These are phyloP conservation scores for Blastobotrys proliferans DNA, from an alignment of 1,139 yeast species.

Conservation along the genomic window DNA sequence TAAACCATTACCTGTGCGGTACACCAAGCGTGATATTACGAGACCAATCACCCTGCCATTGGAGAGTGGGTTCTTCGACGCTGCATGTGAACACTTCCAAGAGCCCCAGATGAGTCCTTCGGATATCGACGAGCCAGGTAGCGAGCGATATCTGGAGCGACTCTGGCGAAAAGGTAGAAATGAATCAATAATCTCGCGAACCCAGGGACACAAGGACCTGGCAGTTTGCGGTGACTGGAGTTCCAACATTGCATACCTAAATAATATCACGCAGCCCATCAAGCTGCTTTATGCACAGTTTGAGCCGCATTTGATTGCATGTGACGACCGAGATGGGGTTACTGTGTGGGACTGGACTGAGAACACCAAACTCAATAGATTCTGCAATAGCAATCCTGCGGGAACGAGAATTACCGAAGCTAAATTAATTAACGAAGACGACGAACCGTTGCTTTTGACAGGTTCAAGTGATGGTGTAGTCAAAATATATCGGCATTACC, in stretches of 20 bases:
- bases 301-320: slow-evolving; percentile 75
- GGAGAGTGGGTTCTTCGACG: slow-evolving; percentile 75
- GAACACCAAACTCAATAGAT: slow-evolving; percentile 54
- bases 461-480: slow-evolving; percentile 95
- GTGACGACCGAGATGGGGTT: slow-evolving; percentile 81
- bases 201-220: slow-evolving; percentile 83
- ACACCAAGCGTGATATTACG: slow-evolving; percentile 19
- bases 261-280: slow-evolving; percentile 77
- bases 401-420: slow-evolving; percentile 88
- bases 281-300: slow-evolving; percentile 81
- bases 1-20: slow-evolving; percentile 32
- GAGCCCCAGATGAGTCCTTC: slow-evolving; percentile 91
- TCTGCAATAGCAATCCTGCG: slow-evolving; percentile 79
- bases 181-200: slow-evolving; percentile 77
- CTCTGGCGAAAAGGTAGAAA: slow-evolving; percentile 89
- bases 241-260: slow-evolving; percentile 53
- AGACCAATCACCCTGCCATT: slow-evolving; percentile 43
- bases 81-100: slow-evolving; percentile 87
- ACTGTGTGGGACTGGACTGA: slow-evolving; percentile 88
- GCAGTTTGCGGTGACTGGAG: slow-evolving; percentile 88
- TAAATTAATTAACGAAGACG: slow-evolving; percentile 87
- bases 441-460: slow-evolving; percentile 72
- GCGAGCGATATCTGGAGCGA: slow-evolving; percentile 75
- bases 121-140: slow-evolving; percentile 91
- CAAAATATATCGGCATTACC: slow-evolving; percentile 76